Base-by-base conservation (phyloP, 1,139 yeast genomes). In the Saccharomycopsis phalli region DNA sequence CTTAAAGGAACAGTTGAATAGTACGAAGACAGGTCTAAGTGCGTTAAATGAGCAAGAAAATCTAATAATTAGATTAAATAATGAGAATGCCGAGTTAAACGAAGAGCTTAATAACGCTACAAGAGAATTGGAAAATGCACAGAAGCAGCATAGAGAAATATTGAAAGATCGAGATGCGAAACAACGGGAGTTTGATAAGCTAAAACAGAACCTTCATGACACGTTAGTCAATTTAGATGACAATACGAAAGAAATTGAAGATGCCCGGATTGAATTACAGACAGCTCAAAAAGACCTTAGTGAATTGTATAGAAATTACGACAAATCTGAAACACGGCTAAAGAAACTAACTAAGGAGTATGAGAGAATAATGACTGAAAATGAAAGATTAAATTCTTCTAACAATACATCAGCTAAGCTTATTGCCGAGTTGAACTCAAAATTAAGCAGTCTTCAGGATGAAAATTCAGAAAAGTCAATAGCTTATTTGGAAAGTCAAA, bases 81-180 rank as follows among this genome's bases (percentile, higher is more conserved):
- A 22, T 19, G 43, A 38, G 19, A 34, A 40, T 22, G 11, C 26
- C 6, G 38, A 34, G 30, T 25, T 43, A 36, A 37, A 37, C 18
- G 31, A 40, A 22, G 38, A 45, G 58, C 51, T 34, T 48, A 25
- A 29, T 8, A 22, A 29, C 13, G 29, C 31, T 3, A n/a, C 31
- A 8, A 4, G 11, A 4, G 36, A 37, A 7, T 31, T 38, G 11
- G 22, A 35, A 30, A n/a, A 17, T 5, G 23, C 31, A 6, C 18
- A 17, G 3, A 10, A 5, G 8, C 5, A 20, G 11, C 22, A 34
- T 10, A 27, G 28, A 14, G 8, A 21, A 22, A 6, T 7, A 7
- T 10, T 10, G 4, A 6, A 25, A 11, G 16, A 21, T 7, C 31
- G 32, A 7, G 6, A 16, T 10, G 33, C 33, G 11, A 10, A 8